Percentiles rank a stretch among this genome's conserved stretches.
Evolutionary conservation across 2,329 filamentous ascomycete genomes (phyloP).

Genomic region (Fusarium buxicola): DNA sequence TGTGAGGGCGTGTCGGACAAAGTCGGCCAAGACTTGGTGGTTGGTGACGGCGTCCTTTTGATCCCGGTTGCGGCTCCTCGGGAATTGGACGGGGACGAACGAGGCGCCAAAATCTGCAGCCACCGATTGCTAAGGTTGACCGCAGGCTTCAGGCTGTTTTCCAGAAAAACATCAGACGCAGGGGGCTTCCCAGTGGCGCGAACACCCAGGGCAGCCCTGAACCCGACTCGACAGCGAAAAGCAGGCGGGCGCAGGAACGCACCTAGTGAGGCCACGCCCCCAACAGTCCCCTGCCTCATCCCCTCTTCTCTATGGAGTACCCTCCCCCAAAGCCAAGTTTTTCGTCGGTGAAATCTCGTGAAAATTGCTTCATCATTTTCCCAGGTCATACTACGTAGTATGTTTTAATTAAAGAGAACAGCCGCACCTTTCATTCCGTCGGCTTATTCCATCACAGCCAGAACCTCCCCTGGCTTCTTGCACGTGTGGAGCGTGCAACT

Average conservation of each 20-base stretch:
- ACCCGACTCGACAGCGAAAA: neutral
- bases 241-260: conserved; percentile 26
- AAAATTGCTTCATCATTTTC: too few relatives aligned
- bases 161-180: conserved; percentile 31
- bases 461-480: conserved; percentile 1
- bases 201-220: neutral
- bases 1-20: conserved; percentile 5
- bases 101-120: conserved; percentile 21
- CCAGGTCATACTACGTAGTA: too few relatives aligned
- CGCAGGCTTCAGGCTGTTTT: conserved; percentile 20
- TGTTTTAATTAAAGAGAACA: too few relatives aligned
- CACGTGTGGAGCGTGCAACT: conserved; percentile 2
- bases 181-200: conserved; percentile 14
- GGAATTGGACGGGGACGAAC: conserved; percentile 17
- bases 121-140: conserved; percentile 11
- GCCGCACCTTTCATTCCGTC: neutral
- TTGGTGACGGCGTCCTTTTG: conserved; percentile 7
- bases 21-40: conserved; percentile 1
- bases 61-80: neutral
- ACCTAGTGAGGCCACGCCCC: conserved; percentile 21
- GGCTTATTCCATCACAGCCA: neutral
- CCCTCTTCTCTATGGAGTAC: neutral
- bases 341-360: too few relatives aligned
- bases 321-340: neutral
- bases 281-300: conserved; percentile 11